These are phyloP conservation scores for Cymbopogon citratus DNA, from an alignment of 176 grass and related monocot species.

Conservation along the genomic window DNA sequence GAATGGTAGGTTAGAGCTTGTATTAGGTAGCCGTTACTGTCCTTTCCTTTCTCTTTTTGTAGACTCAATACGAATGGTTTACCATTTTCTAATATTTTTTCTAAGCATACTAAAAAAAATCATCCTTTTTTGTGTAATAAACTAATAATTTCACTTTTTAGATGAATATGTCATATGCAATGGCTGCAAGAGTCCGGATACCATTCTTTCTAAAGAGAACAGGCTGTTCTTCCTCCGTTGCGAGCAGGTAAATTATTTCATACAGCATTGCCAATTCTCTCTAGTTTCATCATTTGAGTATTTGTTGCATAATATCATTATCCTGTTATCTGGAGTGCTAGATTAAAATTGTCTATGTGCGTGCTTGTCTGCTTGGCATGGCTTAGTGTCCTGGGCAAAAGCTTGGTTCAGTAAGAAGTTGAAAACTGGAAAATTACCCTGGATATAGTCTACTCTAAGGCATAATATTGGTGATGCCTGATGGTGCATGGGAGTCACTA, in stretches of 20 bases:
- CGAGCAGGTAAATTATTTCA: slow-evolving; percentile 59
- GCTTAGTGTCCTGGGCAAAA: neutral
- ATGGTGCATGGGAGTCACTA: neutral
- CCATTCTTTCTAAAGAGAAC: slow-evolving; percentile 98
- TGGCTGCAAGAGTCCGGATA: slow-evolving; percentile 98
- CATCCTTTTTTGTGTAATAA: no score
- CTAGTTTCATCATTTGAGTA: neutral
- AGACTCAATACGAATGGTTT: neutral
- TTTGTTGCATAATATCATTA: neutral
- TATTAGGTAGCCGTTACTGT: neutral
- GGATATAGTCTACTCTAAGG: neutral
- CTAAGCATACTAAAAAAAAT: neutral
- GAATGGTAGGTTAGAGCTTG: neutral
- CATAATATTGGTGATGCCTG: neutral
- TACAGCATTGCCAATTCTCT: neutral
- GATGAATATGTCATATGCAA: slow-evolving; percentile 99
- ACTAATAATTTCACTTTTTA: slow-evolving; percentile 16
- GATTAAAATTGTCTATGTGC: neutral
- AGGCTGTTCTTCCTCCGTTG: slow-evolving; percentile 93
- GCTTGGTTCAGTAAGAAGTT: neutral
- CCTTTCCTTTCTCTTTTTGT: neutral
- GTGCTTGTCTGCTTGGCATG: neutral
- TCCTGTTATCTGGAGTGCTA: neutral
- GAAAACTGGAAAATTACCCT: neutral
- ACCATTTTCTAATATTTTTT: neutral